phyloP scores from a whole-genome alignment of 2,329 filamentous ascomycete genomes.

The Colletotrichum lindemuthianum region DNA sequence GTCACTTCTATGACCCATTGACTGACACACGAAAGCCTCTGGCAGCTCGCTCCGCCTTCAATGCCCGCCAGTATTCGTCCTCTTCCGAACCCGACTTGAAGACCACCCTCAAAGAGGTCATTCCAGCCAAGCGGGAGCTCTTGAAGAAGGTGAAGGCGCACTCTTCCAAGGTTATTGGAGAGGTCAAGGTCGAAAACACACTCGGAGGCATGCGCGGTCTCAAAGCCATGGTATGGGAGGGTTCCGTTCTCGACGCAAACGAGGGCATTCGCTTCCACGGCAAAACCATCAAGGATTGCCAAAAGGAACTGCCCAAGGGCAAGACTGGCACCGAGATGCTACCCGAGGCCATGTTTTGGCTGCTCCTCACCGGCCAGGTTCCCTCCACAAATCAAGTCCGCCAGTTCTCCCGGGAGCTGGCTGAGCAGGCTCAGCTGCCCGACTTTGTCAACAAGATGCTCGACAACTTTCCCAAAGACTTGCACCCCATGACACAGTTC shows the following conservation, averaged over 20 bases:
- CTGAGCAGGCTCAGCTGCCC: slow-evolving; percentile 85
- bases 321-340: slow-evolving; percentile 95
- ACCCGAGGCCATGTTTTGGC: slow-evolving; percentile 99
- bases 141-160: slow-evolving; percentile 93
- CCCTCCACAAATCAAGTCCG: slow-evolving; percentile 86
- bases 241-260: slow-evolving; percentile 93
- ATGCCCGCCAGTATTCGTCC: slow-evolving; percentile 66
- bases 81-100: slow-evolving; percentile 90
- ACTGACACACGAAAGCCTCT: slow-evolving; percentile 32
- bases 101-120: slow-evolving; percentile 81
- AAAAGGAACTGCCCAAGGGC: slow-evolving; percentile 91
- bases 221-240: slow-evolving; percentile 99
- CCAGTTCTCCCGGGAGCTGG: slow-evolving; percentile 83
- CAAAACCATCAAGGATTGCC: slow-evolving; percentile 97
- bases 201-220: slow-evolving; percentile 97
- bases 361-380: slow-evolving; percentile 91
- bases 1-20: too few relatives aligned
- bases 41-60: slow-evolving; percentile 42
- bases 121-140: slow-evolving; percentile 93
- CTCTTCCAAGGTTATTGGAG: slow-evolving; percentile 83
- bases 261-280: slow-evolving; percentile 99
- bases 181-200: slow-evolving; percentile 93
- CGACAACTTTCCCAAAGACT: slow-evolving; percentile 85
- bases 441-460: slow-evolving; percentile 87
- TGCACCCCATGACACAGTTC: slow-evolving; percentile 99